Base-by-base conservation (phyloP, 2,329 filamentous ascomycete species). In the Fusarium austroafricanum region DNA sequence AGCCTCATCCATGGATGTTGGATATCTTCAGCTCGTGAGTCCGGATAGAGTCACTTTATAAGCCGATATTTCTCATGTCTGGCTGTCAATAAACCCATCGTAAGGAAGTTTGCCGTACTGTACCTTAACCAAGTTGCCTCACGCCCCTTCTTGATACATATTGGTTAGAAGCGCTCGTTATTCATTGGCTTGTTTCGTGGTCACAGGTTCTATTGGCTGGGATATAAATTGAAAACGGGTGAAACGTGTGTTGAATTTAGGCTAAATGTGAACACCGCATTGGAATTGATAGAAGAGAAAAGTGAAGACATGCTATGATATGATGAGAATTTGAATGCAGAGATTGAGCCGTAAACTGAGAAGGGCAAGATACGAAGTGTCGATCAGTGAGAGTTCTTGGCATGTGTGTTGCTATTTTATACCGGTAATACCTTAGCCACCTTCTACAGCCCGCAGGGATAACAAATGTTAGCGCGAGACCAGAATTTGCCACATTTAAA, bases 131-230 rank as follows among this genome's bases (percentile, higher is more conserved):
- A 10, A 29, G 8, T 8, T 28, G 26, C 15, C 14, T n/a, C 14
- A 39, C 17, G 33, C 54, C 39, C 31, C 38, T 35, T 44, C 31
- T 31, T 49, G 15, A 12, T 50, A 21, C 23, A 12, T 50, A 21
- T 29, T 31, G 29, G 21, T 26, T 74, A 74, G 60, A 74, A 74
- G 72, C 72, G 72, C 72, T 58, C 37, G 31, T 21, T 49, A 51
- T 35, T 55, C 26, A 74, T 74, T 74, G 72, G 72, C 38, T 57
- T 61, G 54, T 56, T 55, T 17, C 20, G 21, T 62, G 39, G 49
- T 49, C 52, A 43, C 38, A 37, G 23, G 51, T 51, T 46, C 42
- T 44, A 73, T 71, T 73, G 61, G 71, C 42, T 42, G 50, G 68
- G 68, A 54, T 70, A 65, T 64, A 20, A 29, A 60, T 55, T 46